Percentiles rank a stretch among this genome's conserved stretches.
Conservation (phyloP, 2,329 filamentous ascomycete species). For the Calycina herbarum region DNA sequence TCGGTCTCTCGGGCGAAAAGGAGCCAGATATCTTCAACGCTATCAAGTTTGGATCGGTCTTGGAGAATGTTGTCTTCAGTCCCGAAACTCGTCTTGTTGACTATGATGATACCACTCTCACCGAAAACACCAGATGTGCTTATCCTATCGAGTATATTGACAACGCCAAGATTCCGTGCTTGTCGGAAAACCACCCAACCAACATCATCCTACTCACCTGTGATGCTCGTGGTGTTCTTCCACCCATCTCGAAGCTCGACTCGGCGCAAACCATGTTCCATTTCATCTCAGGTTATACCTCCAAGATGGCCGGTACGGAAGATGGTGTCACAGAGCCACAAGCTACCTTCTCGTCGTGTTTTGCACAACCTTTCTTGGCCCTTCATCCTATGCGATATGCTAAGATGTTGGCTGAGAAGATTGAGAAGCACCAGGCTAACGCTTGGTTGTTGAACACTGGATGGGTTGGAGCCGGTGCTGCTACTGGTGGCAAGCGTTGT, state of each 20-base stretch:
- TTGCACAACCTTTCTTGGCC: slow-evolving; percentile 97
- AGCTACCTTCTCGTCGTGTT: slow-evolving; percentile 98
- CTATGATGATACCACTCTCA: slow-evolving; percentile 92
- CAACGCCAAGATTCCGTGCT: slow-evolving; percentile 98
- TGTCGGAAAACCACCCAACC: slow-evolving; percentile 81
- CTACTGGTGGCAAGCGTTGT: slow-evolving; percentile 93
- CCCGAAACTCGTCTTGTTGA: slow-evolving; percentile 85
- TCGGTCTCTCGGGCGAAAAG: slow-evolving; percentile 96
- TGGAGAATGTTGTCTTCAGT: slow-evolving; percentile 99
- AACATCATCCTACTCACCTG: slow-evolving; percentile 99
- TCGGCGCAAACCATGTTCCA: slow-evolving; percentile 99
- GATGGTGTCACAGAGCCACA: slow-evolving; percentile 95
- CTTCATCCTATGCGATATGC: slow-evolving; percentile 99
- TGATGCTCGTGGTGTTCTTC: slow-evolving; percentile 94
- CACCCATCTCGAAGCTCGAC: slow-evolving; percentile 96
- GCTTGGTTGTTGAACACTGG: slow-evolving; percentile 99
- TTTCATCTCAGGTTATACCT: slow-evolving; percentile 99
- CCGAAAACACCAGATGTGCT: slow-evolving; percentile 96
- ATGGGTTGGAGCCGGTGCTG: slow-evolving; percentile 90
- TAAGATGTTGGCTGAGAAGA: slow-evolving; percentile 98
- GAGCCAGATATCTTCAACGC: slow-evolving; percentile 97
- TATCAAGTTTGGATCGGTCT: slow-evolving; percentile 93
- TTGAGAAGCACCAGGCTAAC: slow-evolving; percentile 89
- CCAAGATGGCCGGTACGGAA: slow-evolving; percentile 99
- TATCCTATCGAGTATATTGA: slow-evolving; percentile 99